Percentiles rank a stretch among this genome's conserved stretches.
These are phyloP conservation scores for Xerocomus amazonicus DNA, from an alignment of 1,284 basidiomycete genomes.

Conservation along the genomic window DNA sequence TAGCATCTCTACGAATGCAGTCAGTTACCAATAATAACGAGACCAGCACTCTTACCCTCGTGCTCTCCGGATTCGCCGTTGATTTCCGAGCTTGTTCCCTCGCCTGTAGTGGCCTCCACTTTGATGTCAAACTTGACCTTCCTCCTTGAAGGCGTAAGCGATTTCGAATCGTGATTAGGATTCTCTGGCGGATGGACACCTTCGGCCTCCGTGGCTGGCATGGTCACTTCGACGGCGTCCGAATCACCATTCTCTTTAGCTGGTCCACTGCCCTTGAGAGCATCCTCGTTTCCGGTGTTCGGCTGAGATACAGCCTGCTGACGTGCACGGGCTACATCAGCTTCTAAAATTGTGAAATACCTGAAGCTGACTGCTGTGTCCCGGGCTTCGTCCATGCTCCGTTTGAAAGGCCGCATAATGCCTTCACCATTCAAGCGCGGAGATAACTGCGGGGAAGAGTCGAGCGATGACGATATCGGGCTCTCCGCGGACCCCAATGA, in stretches of 20 bases:
- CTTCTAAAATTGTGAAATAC: constrained; percentile 59
- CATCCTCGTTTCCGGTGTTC: constrained; percentile 11
- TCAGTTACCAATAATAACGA: constrained; percentile 10
- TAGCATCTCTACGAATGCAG: constrained; percentile 48
- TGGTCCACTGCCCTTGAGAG: constrained; percentile 15
- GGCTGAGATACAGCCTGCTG: constrained; percentile 20
- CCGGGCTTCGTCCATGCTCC: constrained; percentile 56
- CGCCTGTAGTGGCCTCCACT: constrained; percentile 49
- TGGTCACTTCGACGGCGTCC: constrained; percentile 11
- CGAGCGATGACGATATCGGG: constrained; percentile 32
- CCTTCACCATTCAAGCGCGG: constrained; percentile 32
- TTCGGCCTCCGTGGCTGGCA: constrained; percentile 9
- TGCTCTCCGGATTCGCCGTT: constrained; percentile 31
- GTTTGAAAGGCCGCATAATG: constrained; percentile 45
- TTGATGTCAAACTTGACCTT: constrained; percentile 74
- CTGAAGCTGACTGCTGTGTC: constrained; percentile 67
- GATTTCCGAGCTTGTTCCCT: constrained; percentile 34
- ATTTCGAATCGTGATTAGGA: constrained; percentile 14
- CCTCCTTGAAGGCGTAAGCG: constrained; percentile 43
- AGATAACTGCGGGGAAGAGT: constrained; percentile 31
- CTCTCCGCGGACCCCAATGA: constrained; percentile 28
- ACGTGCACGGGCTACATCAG: constrained; percentile 44
- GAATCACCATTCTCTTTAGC: constrained; percentile 11
- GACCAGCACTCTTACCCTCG: constrained; percentile 35
- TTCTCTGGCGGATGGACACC: constrained; percentile 13